Evolutionary conservation across 306 rosid species (phyloP).

Genomic region (Begonia fuchsioides): DNA sequence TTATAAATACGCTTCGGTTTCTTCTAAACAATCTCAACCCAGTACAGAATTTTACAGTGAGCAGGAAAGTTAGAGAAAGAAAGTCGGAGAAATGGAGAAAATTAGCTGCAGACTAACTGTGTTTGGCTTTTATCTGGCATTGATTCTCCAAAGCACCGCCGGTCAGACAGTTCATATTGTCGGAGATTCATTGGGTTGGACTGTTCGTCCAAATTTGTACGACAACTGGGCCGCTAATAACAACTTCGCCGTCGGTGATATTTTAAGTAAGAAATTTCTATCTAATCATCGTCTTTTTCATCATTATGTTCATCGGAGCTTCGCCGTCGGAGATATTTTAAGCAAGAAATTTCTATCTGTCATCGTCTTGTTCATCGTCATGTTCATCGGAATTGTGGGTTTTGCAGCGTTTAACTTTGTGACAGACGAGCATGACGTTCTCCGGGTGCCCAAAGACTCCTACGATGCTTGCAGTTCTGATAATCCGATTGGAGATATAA

Average conservation of each 20-base stretch:
- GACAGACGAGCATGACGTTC: background rate
- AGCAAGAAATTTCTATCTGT: conserved; percentile 5
- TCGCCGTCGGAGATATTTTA: conserved; percentile 23
- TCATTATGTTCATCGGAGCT: too few species aligned
- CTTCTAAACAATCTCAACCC: too few species aligned
- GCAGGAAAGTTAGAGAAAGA: too few species aligned
- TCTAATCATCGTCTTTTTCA: too few species aligned
- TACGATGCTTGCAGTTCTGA: conserved; percentile 7
- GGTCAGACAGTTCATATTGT: conserved; percentile 21
- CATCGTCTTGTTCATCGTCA: background rate
- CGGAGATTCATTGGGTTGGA: conserved; percentile 27
- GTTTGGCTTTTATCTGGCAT: conserved; percentile 1
- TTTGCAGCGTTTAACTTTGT: conserved; percentile 1
- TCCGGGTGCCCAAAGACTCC: background rate
- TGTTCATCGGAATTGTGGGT: background rate
- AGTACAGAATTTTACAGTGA: too few species aligned
- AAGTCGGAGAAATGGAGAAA: conserved; percentile 1
- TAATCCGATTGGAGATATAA: conserved; percentile 2
- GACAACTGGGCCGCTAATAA: conserved; percentile 17
- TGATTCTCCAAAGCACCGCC: conserved; percentile 7
- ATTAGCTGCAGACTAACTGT: background rate
- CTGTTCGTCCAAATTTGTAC: conserved; percentile 7
- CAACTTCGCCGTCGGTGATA: conserved; percentile 21
- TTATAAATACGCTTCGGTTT: too few species aligned
- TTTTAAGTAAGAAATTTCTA: conserved; percentile 9